phyloP scores from a whole-genome alignment of 345 rosid species.

The Leavenworthia alabamica region DNA sequence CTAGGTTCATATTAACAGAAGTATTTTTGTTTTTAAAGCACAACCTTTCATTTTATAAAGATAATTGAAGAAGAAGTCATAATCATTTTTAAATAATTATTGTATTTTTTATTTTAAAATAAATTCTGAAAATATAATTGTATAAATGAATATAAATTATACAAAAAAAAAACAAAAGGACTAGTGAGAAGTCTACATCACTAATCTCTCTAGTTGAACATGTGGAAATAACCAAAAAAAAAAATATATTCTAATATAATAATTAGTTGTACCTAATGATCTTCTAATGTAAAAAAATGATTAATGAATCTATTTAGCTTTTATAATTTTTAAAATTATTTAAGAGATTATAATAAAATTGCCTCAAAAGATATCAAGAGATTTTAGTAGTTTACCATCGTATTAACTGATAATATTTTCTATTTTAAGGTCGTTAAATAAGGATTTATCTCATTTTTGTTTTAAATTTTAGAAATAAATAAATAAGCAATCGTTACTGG shows the following conservation, averaged over 20 bases:
- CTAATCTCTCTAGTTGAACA: background rate
- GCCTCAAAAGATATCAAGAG: background rate
- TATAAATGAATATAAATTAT: background rate
- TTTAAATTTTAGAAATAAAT: no score
- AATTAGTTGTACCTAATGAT: background rate
- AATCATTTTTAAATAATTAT: background rate
- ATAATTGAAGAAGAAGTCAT: background rate
- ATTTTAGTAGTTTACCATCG: background rate
- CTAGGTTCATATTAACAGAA: background rate
- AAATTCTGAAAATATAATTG: background rate
- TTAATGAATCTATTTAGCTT: background rate
- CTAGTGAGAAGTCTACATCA: slow-evolving; percentile 6
- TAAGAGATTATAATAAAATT: background rate
- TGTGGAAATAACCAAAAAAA: slow-evolving; percentile 1
- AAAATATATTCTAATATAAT: background rate
- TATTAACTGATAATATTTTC: background rate
- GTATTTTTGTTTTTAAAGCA: background rate
- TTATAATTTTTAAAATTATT: background rate
- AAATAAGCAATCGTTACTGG: no score
- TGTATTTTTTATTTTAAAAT: background rate
- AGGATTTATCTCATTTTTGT: no score
- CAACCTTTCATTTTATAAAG: background rate
- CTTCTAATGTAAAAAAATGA: background rate
- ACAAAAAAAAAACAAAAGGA: background rate
- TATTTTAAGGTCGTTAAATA: background rate